phyloP scores from a whole-genome alignment of 2,329 filamentous ascomycete species.

The Cladobotryum mycophilum region DNA sequence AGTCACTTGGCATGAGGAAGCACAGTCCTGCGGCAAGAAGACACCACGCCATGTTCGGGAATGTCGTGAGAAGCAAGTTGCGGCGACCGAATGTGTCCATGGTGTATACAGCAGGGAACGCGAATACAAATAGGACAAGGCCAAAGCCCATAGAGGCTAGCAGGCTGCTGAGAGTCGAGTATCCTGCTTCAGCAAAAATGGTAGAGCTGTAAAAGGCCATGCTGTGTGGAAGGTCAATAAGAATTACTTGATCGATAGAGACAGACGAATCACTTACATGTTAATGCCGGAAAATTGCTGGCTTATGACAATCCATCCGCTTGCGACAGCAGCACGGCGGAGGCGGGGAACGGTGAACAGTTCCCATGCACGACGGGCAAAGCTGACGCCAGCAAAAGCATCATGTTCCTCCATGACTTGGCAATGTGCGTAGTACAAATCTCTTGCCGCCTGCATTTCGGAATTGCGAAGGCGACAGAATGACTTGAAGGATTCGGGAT shows the following conservation, averaged over 20 bases:
- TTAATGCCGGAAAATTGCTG: slow-evolving; percentile 27
- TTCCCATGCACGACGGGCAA: slow-evolving; percentile 38
- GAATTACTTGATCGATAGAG: neutral
- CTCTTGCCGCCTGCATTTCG: slow-evolving; percentile 52
- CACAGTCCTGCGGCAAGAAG: slow-evolving; percentile 33
- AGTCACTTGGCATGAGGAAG: slow-evolving; percentile 38
- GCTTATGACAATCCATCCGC: slow-evolving; percentile 25
- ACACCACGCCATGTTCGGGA: slow-evolving; percentile 27
- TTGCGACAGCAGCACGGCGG: slow-evolving; percentile 34
- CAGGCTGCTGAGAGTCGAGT: slow-evolving; percentile 32
- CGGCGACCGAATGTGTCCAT: slow-evolving; percentile 49
- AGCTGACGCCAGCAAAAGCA: slow-evolving; percentile 24
- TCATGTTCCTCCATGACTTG: slow-evolving; percentile 29
- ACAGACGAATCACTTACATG: slow-evolving; percentile 4
- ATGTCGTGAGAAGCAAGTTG: slow-evolving; percentile 30
- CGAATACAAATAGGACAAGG: slow-evolving; percentile 46
- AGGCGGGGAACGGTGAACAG: slow-evolving; percentile 42
- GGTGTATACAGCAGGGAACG: slow-evolving; percentile 46
- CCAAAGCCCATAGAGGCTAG: slow-evolving; percentile 49
- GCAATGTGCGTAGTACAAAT: slow-evolving; percentile 46
- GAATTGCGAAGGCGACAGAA: slow-evolving; percentile 51
- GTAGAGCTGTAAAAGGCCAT: slow-evolving; percentile 46
- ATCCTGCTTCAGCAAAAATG: slow-evolving; percentile 42
- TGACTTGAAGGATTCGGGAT: slow-evolving; percentile 47
- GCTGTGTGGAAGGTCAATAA: slow-evolving; percentile 23